Conservation (phyloP, 192 early-diverging fungal species). For the Anaeromyces robustus region DNA sequence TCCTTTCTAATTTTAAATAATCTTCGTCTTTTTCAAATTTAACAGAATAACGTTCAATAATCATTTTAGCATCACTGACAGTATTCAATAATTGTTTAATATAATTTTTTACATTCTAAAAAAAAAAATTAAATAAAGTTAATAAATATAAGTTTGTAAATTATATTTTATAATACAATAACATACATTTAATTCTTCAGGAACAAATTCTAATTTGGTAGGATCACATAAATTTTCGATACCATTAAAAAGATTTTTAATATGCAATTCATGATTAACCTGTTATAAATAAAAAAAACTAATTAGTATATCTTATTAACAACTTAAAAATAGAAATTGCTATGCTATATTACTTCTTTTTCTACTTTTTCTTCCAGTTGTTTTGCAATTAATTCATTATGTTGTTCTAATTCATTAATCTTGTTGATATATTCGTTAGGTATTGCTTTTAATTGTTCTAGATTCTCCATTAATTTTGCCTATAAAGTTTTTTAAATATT, state of each 20-base stretch:
- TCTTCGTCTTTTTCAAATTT: neutral
- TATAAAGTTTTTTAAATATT: too few species aligned
- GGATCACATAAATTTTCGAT: neutral
- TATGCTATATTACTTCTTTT: neutral
- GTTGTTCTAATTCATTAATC: neutral
- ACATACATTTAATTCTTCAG: neutral
- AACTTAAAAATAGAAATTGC: too few species aligned
- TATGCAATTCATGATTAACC: neutral
- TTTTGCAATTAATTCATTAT: neutral
- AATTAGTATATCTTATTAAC: too few species aligned
- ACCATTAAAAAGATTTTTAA: neutral
- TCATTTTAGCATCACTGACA: neutral
- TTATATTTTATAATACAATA: too few species aligned
- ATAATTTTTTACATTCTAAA: neutral
- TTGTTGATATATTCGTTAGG: neutral
- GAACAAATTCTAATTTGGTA: neutral
- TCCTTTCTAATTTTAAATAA: neutral
- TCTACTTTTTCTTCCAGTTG: neutral
- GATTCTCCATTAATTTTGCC: neutral
- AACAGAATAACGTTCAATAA: neutral
- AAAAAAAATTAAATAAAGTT: too few species aligned
- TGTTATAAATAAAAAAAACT: neutral
- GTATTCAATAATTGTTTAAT: neutral
- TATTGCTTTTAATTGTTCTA: neutral
- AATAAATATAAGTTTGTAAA: too few species aligned